Base-by-base conservation (phyloP, 176 grass and related monocot genomes). In the Triticum urartu region DNA sequence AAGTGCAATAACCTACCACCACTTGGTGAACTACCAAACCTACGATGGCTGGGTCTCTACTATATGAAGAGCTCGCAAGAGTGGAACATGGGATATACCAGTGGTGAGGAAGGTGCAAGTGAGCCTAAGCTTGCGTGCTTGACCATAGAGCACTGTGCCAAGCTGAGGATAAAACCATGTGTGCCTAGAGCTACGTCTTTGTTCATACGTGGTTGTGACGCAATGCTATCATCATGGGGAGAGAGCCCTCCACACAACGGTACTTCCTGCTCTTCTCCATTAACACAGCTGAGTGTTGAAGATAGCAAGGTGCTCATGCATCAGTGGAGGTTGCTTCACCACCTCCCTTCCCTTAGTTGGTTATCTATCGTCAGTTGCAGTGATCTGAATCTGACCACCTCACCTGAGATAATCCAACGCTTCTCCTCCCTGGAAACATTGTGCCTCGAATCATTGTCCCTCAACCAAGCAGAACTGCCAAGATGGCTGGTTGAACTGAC, bases 201-300 rank as follows among this genome's bases (percentile, higher is more conserved):
- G 43, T 2, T 0, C 11, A 47, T 47, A 12, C 0, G 0, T 0
- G 8, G 0, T 47, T 47, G 3, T 47, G 43, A 47, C 11, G 0
- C 0, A 0, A 3, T 47, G 11, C 43, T 47, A 47, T 12, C 43
- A 47, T 47, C 43, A 11, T 45, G 42, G 42, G 42, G 11, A 45
- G 42, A 45, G 42, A 45, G 42, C 9, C 3, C 42, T 0, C 0
- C 11, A 47, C 11, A 13, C 3, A 47, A 0, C 43, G 0, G 3
- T 47, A 0, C 43, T 47, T 47, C 3, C 1, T 43, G 2, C 2
- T 47, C 11, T 13, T 47, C 11, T 13, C 43, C 13, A 68, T 1
- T 34, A 18, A 34, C 13, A 0, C 0, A 1, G 0, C 6, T 67
- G 13, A 0, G 1, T 17, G 30, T 68, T 18, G 2, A 0, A 0